Evolutionary conservation across 176 grass and related monocot species (phyloP).

Genomic region (Musa acuminata): DNA sequence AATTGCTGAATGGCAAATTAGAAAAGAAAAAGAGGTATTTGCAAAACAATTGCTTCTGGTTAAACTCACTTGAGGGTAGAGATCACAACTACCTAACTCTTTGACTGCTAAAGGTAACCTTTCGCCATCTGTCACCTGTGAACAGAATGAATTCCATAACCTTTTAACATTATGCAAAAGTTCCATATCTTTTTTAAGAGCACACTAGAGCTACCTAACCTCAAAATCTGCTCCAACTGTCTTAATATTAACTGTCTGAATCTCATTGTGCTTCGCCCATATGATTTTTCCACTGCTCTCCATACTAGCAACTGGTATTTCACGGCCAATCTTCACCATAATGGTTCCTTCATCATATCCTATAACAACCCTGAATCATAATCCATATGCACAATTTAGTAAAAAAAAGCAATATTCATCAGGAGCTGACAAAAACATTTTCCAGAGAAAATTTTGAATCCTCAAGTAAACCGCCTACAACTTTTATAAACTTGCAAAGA

Average conservation of each 20-base stretch:
- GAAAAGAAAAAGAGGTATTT: background rate
- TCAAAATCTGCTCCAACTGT: slow-evolving; percentile 71
- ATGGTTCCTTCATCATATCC: slow-evolving; percentile 94
- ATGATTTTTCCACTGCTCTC: slow-evolving; percentile 92
- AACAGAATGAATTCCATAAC: slow-evolving; percentile 22
- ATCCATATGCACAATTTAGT: slow-evolving; percentile 6
- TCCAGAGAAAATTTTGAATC: slow-evolving; percentile 2
- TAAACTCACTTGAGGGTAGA: slow-evolving; percentile 83
- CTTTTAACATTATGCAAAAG: background rate
- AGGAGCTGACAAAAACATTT: background rate
- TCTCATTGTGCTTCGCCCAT: slow-evolving; percentile 98
- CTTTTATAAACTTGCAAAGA: background rate
- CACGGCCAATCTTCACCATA: slow-evolving; percentile 99
- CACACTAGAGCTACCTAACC: slow-evolving; percentile 31
- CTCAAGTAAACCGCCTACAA: background rate
- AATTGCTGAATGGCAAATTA: background rate
- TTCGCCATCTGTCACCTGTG: slow-evolving; percentile 81
- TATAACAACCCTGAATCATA: slow-evolving; percentile 71
- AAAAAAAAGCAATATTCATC: slow-evolving; percentile 8
- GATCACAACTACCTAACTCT: slow-evolving; percentile 93
- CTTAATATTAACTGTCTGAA: slow-evolving; percentile 98
- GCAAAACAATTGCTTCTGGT: background rate
- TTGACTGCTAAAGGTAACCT: slow-evolving; percentile 90
- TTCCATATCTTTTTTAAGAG: background rate
- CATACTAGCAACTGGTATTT: slow-evolving; percentile 97